Conservation (phyloP, 139 green algal genomes). For the Chlorokybus atmophyticus region DNA sequence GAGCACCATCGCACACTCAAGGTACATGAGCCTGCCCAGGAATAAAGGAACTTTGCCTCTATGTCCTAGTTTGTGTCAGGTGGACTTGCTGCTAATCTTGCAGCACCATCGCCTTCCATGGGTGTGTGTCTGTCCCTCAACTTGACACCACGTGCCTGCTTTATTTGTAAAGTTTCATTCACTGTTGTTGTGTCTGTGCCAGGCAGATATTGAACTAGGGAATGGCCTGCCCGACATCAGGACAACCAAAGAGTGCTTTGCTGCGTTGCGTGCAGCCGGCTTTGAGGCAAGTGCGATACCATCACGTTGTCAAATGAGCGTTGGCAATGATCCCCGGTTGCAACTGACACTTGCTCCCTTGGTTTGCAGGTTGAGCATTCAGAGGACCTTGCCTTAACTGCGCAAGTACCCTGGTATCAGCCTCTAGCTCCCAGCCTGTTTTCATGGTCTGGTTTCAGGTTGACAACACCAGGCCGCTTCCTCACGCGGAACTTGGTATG, state of each 20-base stretch:
- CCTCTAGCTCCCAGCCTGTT: slow-evolving; percentile 26
- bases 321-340: slow-evolving; percentile 1
- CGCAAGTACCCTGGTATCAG: slow-evolving; percentile 48
- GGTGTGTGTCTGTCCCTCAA: background rate
- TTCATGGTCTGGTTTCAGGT: slow-evolving; percentile 38
- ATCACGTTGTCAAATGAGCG: background rate
- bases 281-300: slow-evolving; percentile 25
- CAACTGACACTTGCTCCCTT: background rate
- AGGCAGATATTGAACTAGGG: slow-evolving; percentile 38
- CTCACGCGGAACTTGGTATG: slow-evolving; percentile 40
- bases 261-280: slow-evolving; percentile 28
- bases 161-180: background rate
- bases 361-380: slow-evolving; percentile 26
- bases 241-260: slow-evolving; percentile 17
- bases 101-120: background rate
- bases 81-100: background rate
- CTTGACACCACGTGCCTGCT: background rate
- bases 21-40: background rate
- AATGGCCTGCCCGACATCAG: slow-evolving; percentile 41
- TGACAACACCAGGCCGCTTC: slow-evolving; percentile 33
- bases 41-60: background rate
- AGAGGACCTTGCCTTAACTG: slow-evolving; percentile 35
- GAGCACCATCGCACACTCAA: slow-evolving; percentile 27
- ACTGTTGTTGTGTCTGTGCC: background rate
- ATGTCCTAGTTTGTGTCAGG: background rate